phyloP scores from a whole-genome alignment of 2,329 filamentous ascomycete species.

The Ophiocordyceps sinensis region DNA sequence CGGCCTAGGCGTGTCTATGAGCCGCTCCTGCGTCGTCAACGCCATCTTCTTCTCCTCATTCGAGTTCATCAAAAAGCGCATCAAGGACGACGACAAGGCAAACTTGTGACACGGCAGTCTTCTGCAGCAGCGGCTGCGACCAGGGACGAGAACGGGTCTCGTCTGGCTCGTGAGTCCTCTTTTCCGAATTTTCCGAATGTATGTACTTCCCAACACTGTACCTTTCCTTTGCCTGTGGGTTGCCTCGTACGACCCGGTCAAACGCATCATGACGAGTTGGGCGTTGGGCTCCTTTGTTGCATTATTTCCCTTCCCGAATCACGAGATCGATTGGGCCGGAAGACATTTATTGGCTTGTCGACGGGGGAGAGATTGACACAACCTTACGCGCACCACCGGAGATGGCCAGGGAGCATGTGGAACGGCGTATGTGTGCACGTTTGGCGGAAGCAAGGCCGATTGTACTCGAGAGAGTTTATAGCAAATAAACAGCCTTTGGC shows the following conservation, averaged over 20 bases:
- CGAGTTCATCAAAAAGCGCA: constrained; percentile 64
- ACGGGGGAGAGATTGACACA: too few species aligned
- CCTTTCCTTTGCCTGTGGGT: constrained; percentile 8
- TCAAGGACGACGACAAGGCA: constrained; percentile 32
- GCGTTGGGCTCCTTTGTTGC: background rate
- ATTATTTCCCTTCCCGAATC: background rate
- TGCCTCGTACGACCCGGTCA: background rate
- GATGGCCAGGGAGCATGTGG: too few species aligned
- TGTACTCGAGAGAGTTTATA: too few species aligned
- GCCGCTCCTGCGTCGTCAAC: constrained; percentile 68
- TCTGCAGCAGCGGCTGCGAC: too few species aligned
- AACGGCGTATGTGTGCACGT: too few species aligned
- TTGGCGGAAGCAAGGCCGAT: too few species aligned
- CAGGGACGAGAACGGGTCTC: too few species aligned
- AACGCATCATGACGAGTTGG: constrained; percentile 1
- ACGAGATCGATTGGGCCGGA: background rate
- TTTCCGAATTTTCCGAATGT: background rate
- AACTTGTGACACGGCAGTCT: background rate
- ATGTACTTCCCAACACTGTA: background rate
- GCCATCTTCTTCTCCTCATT: constrained; percentile 85
- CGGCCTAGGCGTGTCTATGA: constrained; percentile 71
- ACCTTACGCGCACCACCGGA: too few species aligned
- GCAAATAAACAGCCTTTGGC: too few species aligned
- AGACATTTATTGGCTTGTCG: too few species aligned
- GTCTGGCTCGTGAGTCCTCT: background rate